Evolutionary conservation across 164 flowering plant species (phyloP).

Genomic region (Akebia trifoliata): DNA sequence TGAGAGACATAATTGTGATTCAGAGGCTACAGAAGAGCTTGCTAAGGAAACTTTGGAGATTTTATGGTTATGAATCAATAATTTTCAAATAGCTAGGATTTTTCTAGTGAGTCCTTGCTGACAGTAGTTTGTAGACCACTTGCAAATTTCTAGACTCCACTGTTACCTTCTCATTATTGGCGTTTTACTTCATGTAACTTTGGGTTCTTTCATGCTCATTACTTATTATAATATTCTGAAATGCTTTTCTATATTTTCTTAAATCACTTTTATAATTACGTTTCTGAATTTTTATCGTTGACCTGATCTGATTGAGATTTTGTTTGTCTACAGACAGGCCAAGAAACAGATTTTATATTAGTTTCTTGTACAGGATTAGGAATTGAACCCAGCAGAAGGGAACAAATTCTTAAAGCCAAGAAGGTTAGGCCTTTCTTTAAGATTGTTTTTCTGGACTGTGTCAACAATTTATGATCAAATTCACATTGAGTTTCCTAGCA

Average conservation of each 20-base stretch:
- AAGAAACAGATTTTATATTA: slow-evolving; percentile 90
- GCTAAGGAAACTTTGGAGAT: too few species aligned
- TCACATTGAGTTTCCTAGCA: background rate
- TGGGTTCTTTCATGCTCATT: background rate
- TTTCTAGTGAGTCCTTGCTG: too few species aligned
- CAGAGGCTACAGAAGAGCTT: too few species aligned
- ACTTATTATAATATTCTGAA: background rate
- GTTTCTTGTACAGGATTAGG: slow-evolving; percentile 95
- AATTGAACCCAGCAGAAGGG: slow-evolving; percentile 77
- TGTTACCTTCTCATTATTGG: too few species aligned
- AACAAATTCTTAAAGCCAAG: slow-evolving; percentile 90
- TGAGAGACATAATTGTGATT: too few species aligned
- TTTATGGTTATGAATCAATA: background rate
- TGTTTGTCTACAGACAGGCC: slow-evolving; percentile 68
- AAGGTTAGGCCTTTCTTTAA: slow-evolving; percentile 41
- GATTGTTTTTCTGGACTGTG: background rate
- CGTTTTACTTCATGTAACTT: too few species aligned
- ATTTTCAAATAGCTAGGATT: background rate
- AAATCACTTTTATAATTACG: background rate
- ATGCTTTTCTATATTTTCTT: background rate
- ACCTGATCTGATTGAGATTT: slow-evolving; percentile 2
- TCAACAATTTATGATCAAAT: background rate
- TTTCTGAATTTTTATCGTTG: background rate
- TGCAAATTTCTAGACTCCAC: too few species aligned
- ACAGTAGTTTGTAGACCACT: too few species aligned